phyloP scores from a whole-genome alignment of 73 alveolate genomes.

The Tetrahymena borealis region DNA sequence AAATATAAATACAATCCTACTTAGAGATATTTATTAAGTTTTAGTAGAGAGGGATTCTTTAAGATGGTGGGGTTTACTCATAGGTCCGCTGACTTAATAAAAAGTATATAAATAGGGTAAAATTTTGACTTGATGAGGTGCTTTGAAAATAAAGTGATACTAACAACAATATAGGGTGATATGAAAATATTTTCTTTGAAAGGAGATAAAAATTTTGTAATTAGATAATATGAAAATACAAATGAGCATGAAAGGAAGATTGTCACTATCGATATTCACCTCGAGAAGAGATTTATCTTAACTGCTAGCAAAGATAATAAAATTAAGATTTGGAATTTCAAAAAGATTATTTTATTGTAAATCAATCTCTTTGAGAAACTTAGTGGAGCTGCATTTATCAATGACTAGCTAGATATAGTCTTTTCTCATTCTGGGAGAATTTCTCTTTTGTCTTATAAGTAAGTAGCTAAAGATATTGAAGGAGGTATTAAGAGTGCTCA shows the following conservation, averaged over 20 bases:
- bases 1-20: not conserved
- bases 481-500: not conserved
- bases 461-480: not conserved
- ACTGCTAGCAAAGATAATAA: not conserved
- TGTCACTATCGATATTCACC: not conserved
- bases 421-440: not conserved
- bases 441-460: not conserved
- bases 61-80: not conserved
- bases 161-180: not conserved
- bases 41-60: not conserved
- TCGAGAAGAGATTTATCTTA: not conserved
- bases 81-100: not conserved
- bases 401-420: not conserved
- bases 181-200: not conserved
- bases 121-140: not conserved
- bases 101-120: not conserved
- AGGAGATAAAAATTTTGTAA: not conserved
- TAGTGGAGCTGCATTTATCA: not conserved
- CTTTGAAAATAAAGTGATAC: not conserved
- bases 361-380: not conserved
- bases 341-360: not conserved
- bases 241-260: not conserved
- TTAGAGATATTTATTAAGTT: not conserved
- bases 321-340: not conserved
- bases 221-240: not conserved